These are phyloP conservation scores for Lasiosphaeria ovina DNA, from an alignment of 495 filamentous ascomycete species.

Conservation along the genomic window DNA sequence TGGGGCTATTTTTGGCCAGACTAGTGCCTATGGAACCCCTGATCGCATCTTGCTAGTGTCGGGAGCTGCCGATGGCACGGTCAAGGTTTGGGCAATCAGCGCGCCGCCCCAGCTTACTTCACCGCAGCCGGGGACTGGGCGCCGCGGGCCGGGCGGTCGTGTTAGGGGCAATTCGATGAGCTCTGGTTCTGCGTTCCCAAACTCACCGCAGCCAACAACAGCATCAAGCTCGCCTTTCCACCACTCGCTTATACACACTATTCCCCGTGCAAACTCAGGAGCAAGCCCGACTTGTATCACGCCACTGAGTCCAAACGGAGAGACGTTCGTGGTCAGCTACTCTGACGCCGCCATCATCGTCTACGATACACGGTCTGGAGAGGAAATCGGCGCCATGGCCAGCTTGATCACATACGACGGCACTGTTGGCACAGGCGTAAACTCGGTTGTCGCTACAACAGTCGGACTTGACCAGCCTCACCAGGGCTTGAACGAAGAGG, in stretches of 20 bases:
- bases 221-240: constrained; percentile 60
- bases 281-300: constrained; percentile 90
- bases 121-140: constrained; percentile 57
- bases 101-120: constrained; percentile 82
- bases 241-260: constrained; percentile 75
- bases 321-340: constrained; percentile 91
- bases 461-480: constrained; percentile 63
- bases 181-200: constrained; percentile 84
- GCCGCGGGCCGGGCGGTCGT: constrained; percentile 74
- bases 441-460: constrained; percentile 86
- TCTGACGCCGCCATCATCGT: constrained; percentile 85
- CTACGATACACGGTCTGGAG: constrained; percentile 86
- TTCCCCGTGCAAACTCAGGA: constrained; percentile 62
- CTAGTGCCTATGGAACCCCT: constrained; percentile 64
- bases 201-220: constrained; percentile 82
- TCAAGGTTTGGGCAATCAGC: constrained; percentile 93
- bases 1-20: constrained; percentile 70
- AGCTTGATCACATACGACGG: constrained; percentile 91
- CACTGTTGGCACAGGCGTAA: constrained; percentile 78
- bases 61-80: constrained; percentile 84
- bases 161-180: constrained; percentile 87
- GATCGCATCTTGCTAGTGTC: constrained; percentile 89
- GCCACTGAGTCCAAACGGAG: constrained; percentile 77
- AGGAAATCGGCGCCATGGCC: constrained; percentile 88
- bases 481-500: constrained; percentile 55